These are phyloP conservation scores for Colletotrichum simmondsii DNA, from an alignment of 2,329 filamentous ascomycete species.

Conservation along the genomic window DNA sequence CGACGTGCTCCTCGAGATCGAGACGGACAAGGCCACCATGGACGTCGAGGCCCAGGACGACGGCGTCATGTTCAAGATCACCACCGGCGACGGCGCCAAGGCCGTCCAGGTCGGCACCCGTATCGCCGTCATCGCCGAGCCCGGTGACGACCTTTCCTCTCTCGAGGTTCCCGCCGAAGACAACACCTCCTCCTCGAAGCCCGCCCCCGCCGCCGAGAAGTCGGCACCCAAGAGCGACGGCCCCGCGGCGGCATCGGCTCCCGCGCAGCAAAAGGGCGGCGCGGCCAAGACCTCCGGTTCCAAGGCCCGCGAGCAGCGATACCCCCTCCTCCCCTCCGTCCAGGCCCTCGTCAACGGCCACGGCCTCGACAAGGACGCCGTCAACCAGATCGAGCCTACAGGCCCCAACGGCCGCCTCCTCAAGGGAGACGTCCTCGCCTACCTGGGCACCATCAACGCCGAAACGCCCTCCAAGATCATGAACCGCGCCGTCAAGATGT, in stretches of 20 bases:
- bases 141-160: conserved; percentile 80
- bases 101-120: conserved; percentile 80
- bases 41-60: conserved; percentile 94
- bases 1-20: conserved; percentile 90
- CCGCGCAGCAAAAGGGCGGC: conserved; percentile 43
- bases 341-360: conserved; percentile 83
- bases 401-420: conserved; percentile 89
- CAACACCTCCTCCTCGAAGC: conserved; percentile 48
- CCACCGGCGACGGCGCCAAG: conserved; percentile 78
- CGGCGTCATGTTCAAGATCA: conserved; percentile 86
- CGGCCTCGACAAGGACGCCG: conserved; percentile 78
- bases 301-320: conserved; percentile 72
- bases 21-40: conserved; percentile 95
- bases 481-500: conserved; percentile 76
- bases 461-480: conserved; percentile 79
- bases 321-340: conserved; percentile 86
- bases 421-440: conserved; percentile 95
- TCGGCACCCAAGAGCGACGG: conserved; percentile 37
- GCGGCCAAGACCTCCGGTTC: conserved; percentile 49
- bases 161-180: conserved; percentile 82
- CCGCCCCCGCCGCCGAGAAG: conserved; percentile 43
- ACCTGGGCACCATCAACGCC: conserved; percentile 81
- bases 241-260: conserved; percentile 34
- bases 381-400: conserved; percentile 85
- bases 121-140: conserved; percentile 86